Evolutionary conservation across 176 grass and related monocot genomes (phyloP).

Genomic region (Eleusine indica): DNA sequence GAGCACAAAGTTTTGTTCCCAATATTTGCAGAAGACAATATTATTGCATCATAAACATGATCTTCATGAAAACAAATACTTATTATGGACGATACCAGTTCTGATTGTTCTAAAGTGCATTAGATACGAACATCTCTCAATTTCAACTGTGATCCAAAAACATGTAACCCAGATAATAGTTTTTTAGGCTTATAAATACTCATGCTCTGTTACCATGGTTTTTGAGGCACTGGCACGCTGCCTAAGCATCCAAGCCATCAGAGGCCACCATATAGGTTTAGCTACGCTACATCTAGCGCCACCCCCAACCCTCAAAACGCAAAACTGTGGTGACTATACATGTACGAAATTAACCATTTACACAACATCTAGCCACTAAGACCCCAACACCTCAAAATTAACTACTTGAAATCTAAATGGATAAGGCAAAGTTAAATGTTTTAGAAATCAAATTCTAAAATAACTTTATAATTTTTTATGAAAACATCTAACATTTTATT

Average conservation of each 20-base stretch:
- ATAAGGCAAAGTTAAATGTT: not conserved
- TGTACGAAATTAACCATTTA: slow-evolving; percentile 23
- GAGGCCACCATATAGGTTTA: not conserved
- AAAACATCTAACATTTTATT: not conserved
- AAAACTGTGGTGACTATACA: not conserved
- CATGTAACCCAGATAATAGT: not conserved
- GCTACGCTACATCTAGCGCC: not conserved
- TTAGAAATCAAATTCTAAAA: not conserved
- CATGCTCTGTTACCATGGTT: not conserved
- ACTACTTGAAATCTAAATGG: not conserved
- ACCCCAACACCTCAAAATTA: not conserved
- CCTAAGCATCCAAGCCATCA: not conserved
- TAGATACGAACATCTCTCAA: slow-evolving; percentile 7
- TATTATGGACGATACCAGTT: not conserved
- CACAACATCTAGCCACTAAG: not conserved
- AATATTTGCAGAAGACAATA: slow-evolving; percentile 17
- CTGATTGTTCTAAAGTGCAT: slow-evolving; percentile 2
- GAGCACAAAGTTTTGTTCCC: not conserved
- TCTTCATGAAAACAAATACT: slow-evolving; percentile 18
- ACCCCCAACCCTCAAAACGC: not conserved
- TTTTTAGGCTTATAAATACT: not conserved
- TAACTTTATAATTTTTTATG: not conserved
- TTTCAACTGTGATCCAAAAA: slow-evolving; percentile 22
- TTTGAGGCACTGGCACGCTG: not conserved
- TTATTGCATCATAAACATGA: not conserved